Percentiles rank a stretch among this genome's conserved stretches.
Conservation (phyloP, 116 monocot species). For the Phalaenopsis hybrid region DNA sequence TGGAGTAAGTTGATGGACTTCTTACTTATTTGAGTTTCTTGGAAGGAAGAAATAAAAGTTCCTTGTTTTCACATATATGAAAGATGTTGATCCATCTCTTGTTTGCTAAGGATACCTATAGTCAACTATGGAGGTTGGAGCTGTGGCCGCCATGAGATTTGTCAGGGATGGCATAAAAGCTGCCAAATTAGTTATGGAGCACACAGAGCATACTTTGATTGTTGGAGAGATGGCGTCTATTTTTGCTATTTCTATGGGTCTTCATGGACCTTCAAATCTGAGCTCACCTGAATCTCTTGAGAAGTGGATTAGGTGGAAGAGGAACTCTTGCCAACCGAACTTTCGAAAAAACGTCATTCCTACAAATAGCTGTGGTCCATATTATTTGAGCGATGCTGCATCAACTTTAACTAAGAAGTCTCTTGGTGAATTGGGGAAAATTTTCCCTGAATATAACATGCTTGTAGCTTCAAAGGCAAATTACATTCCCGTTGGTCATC, state of each 20-base stretch:
- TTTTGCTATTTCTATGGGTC: conserved; percentile 96
- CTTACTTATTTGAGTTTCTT: background rate
- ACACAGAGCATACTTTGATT: conserved; percentile 78
- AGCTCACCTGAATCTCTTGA: conserved; percentile 69
- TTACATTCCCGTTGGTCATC: conserved; percentile 16
- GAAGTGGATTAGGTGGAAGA: conserved; percentile 77
- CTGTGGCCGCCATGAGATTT: conserved; percentile 91
- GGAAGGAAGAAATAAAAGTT: background rate
- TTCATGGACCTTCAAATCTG: conserved; percentile 74
- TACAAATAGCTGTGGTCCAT: conserved; percentile 65
- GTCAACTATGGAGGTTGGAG: conserved; percentile 93
- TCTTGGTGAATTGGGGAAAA: background rate
- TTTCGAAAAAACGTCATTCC: conserved; percentile 76
- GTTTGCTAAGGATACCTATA: conserved; percentile 46
- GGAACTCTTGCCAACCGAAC: conserved; percentile 69
- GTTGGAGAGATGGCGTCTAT: conserved; percentile 81
- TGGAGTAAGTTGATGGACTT: conserved; percentile 7
- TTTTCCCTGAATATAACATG: background rate
- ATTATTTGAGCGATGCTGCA: conserved; percentile 20
- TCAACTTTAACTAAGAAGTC: too few species aligned
- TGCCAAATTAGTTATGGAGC: conserved; percentile 80
- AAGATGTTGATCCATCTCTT: conserved; percentile 14
- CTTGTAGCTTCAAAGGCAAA: conserved; percentile 11
- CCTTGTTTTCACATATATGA: conserved; percentile 1
- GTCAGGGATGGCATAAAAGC: conserved; percentile 90